Evolutionary conservation across 2,329 filamentous ascomycete species (phyloP).

Genomic region (Colletotrichum orchidophilum): DNA sequence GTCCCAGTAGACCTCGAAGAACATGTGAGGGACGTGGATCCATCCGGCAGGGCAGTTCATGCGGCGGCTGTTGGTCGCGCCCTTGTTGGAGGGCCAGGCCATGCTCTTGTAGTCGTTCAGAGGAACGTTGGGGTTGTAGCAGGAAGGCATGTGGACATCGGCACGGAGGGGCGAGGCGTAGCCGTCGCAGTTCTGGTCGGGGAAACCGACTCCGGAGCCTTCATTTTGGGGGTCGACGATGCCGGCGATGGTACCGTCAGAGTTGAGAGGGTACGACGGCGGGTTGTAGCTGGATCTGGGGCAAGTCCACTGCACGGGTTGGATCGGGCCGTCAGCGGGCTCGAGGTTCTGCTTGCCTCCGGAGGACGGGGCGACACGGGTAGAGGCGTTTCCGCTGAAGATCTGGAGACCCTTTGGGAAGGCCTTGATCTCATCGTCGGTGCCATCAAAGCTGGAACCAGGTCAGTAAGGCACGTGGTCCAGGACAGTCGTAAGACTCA

Average conservation of each 20-base stretch:
- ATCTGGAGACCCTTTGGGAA: conserved; percentile 80
- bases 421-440: conserved; percentile 72
- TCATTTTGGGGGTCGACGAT: conserved; percentile 63
- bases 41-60: conserved; percentile 64
- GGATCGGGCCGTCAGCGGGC: conserved; percentile 59
- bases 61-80: conserved; percentile 55
- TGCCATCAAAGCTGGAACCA: conserved; percentile 62
- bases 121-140: conserved; percentile 73
- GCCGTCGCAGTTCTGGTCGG: conserved; percentile 74
- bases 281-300: conserved; percentile 59
- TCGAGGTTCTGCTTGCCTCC: conserved; percentile 62
- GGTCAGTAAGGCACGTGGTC: conserved; percentile 38
- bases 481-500: conserved; percentile 43
- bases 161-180: conserved; percentile 68
- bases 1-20: conserved; percentile 70
- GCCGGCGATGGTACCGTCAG: conserved; percentile 64
- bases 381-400: conserved; percentile 70
- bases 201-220: conserved; percentile 72
- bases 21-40: conserved; percentile 65
- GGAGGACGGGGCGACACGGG: conserved; percentile 64
- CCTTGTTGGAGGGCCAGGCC: conserved; percentile 63
- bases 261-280: conserved; percentile 63
- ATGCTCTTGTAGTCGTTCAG: conserved; percentile 71
- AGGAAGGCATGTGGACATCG: conserved; percentile 78
- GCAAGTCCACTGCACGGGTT: conserved; percentile 69